phyloP scores from a whole-genome alignment of 2,329 filamentous ascomycete genomes.

The Calonectria naviculata region DNA sequence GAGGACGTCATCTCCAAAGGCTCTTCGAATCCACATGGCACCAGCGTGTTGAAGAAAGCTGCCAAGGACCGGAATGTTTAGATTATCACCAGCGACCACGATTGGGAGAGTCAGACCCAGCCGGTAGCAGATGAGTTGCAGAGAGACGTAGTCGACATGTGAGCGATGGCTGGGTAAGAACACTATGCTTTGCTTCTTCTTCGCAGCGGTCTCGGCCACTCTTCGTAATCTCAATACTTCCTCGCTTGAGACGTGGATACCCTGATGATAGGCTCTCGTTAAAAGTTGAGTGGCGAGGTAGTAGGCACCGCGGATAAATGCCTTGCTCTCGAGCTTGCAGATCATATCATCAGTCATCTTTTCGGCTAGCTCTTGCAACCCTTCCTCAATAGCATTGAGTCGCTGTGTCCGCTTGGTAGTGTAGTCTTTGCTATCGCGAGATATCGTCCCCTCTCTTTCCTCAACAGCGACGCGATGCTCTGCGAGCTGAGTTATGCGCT shows the following conservation, averaged over 20 bases:
- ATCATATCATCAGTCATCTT: slow-evolving; percentile 96
- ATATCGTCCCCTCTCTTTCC: slow-evolving; percentile 77
- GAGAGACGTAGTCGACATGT: slow-evolving; percentile 94
- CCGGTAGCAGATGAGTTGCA: slow-evolving; percentile 96
- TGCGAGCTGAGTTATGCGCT: slow-evolving; percentile 81
- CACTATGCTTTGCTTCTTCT: slow-evolving; percentile 93
- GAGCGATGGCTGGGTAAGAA: slow-evolving; percentile 95
- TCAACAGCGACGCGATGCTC: slow-evolving; percentile 80
- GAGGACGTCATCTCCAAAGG: slow-evolving; percentile 90
- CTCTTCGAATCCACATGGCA: slow-evolving; percentile 94
- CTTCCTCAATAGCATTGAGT: slow-evolving; percentile 74
- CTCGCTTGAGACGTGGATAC: slow-evolving; percentile 94
- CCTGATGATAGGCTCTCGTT: slow-evolving; percentile 94
- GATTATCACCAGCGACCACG: slow-evolving; percentile 94
- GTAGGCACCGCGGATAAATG: slow-evolving; percentile 92
- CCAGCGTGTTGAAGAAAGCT: slow-evolving; percentile 94
- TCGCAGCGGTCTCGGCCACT: slow-evolving; percentile 84
- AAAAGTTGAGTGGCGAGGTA: slow-evolving; percentile 89
- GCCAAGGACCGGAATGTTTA: slow-evolving; percentile 93
- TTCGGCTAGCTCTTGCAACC: slow-evolving; percentile 83
- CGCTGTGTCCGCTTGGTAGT: slow-evolving; percentile 61
- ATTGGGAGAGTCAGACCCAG: slow-evolving; percentile 89
- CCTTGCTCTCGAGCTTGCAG: slow-evolving; percentile 97
- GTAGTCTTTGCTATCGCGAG: slow-evolving; percentile 65
- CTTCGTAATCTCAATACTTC: slow-evolving; percentile 86